A percentile compares a stretch with the other conserved stretches of the same genome.
These are phyloP conservation scores for Picea abies DNA, from an alignment of 83 land plant genomes.

Conservation along the genomic window DNA sequence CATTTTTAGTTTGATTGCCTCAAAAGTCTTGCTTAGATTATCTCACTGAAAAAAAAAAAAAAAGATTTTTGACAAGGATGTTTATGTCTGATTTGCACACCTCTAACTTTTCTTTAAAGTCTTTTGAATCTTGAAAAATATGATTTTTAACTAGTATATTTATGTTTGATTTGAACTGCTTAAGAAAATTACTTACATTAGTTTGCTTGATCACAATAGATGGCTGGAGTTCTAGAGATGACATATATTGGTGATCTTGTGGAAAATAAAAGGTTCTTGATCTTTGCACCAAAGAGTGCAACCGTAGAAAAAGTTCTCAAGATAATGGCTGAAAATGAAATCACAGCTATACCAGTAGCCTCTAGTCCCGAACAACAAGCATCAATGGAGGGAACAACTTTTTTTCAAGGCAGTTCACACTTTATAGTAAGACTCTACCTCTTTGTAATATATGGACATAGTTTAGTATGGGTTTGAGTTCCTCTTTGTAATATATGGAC, in stretches of 20 bases:
- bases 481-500: too few species aligned
- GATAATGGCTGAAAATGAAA: constrained; percentile 3
- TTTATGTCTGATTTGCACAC: too few species aligned
- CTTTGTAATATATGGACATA: not conserved
- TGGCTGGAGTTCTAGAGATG: constrained; percentile 14
- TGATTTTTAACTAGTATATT: not conserved
- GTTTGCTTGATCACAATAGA: not conserved
- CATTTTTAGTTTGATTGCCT: too few species aligned
- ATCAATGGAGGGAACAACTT: not conserved
- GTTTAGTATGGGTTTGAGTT: not conserved
- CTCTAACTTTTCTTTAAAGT: not conserved
- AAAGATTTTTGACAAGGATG: too few species aligned
- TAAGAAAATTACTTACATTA: not conserved
- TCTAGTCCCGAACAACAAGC: not conserved
- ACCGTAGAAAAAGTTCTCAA: constrained; percentile 9
- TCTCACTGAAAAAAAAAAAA: too few species aligned
- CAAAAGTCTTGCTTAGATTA: too few species aligned
- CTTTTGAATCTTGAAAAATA: not conserved
- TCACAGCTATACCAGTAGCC: constrained; percentile 14
- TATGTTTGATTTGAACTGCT: not conserved
- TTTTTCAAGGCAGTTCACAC: not conserved
- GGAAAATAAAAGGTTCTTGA: constrained; percentile 6
- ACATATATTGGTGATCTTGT: constrained; percentile 15
- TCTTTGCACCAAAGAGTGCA: constrained; percentile 1
- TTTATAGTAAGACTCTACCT: not conserved